phyloP scores from a whole-genome alignment of 2,329 filamentous ascomycete genomes.

The Mycogone perniciosa region DNA sequence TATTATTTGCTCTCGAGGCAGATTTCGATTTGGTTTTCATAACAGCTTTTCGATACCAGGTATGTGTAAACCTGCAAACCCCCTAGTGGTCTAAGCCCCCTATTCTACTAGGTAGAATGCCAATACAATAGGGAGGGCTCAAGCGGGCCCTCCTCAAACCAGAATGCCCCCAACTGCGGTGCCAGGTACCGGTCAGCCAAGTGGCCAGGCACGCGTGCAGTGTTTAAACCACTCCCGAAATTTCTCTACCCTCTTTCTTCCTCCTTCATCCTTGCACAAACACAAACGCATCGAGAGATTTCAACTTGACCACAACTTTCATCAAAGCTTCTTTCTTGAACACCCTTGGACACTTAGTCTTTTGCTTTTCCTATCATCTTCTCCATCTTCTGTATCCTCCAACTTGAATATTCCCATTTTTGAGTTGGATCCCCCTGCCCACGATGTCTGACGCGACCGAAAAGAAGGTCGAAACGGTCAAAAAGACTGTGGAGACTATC shows the following conservation, averaged over 20 bases:
- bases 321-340: background rate
- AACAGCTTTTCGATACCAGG: slow-evolving; percentile 4
- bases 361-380: background rate
- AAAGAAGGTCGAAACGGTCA: no score
- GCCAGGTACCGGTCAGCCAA: background rate
- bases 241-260: background rate
- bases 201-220: background rate
- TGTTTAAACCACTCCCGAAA: background rate
- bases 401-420: background rate
- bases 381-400: background rate
- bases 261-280: background rate
- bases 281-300: no score
- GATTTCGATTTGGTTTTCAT: slow-evolving; percentile 4
- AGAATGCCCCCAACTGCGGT: background rate
- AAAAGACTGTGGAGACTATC: no score
- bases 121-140: no score
- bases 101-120: no score
- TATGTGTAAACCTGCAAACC: background rate
- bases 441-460: no score
- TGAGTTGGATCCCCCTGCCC: background rate
- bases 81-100: no score
- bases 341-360: background rate
- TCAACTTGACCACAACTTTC: background rate
- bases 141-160: no score
- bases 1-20: slow-evolving; percentile 6